Evolutionary conservation across 1,284 basidiomycete genomes (phyloP), one percentile per base, ranked within the genome.

Genomic region (Pascua guehoae): DNA sequence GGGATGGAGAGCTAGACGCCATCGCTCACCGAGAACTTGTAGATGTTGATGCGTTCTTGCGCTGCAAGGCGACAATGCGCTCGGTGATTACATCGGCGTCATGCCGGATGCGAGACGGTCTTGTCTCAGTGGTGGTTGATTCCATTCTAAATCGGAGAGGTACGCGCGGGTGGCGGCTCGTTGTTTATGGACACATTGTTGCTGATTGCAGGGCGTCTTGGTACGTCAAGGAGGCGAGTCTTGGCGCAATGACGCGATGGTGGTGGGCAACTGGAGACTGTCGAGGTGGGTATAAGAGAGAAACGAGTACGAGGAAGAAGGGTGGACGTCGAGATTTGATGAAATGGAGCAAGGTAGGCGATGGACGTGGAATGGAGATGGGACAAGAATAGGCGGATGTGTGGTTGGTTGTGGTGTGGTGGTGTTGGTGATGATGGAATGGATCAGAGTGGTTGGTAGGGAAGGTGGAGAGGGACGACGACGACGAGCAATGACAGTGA

Each of bases 1-100:
- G 4, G 24, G 24, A 32, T 7, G 24, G 3, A 32, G 24, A 32
- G 24, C 24, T 32, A 3, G 24, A 32, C 24, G 24, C 4, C 24
- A 32, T 32, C 24, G 24, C 24, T 32, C 24, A 32, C 24, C 24
- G 24, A 32, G 24, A 32, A 32, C 24, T 7, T 32, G 24, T 7
- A 32, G 24, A 32, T 7, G 24, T 32, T 7, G 49, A 36, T 5
- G 67, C 69, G 41, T 68, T 70, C 57, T 69, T 67, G 38, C 71
- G 55, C 53, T 71, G 68, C 14, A 69, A 49, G 36, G 67, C 63
- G 18, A 66, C 50, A 32, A 66, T 65, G 39, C 64, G 53, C 46
- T 63, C 67, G 0, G 41, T 67, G 53, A 55, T n/a, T 9, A 45
- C 43, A 15, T 60, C 53, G 15, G 46, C 10, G 8, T 14, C 47